Conservation (phyloP, 345 rosid genomes). For the Brassica nigra region DNA sequence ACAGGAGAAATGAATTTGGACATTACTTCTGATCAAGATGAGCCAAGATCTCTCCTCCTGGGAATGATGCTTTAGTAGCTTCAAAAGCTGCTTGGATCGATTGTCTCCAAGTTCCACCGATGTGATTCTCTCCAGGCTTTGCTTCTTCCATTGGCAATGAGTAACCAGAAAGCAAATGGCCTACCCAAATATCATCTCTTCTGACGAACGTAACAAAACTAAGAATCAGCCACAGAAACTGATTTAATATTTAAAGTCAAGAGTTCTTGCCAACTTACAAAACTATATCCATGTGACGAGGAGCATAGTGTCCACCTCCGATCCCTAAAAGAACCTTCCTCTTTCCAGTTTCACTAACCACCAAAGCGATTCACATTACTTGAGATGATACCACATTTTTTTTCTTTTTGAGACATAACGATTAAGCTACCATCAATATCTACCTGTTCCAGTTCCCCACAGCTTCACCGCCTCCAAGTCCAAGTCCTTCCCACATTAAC, state of each 20-base stretch:
- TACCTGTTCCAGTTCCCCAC: slow-evolving; percentile 91
- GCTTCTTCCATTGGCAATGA: slow-evolving; percentile 88
- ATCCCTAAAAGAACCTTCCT: background rate
- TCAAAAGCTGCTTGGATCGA: slow-evolving; percentile 74
- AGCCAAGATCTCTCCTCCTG: slow-evolving; percentile 79
- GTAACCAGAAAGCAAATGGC: slow-evolving; percentile 84
- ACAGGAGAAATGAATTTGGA: slow-evolving; percentile 6
- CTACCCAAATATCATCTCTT: slow-evolving; percentile 86
- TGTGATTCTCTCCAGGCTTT: slow-evolving; percentile 37
- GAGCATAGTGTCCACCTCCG: background rate
- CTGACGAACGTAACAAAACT: slow-evolving; percentile 37
- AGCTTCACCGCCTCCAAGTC: slow-evolving; percentile 73
- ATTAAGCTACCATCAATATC: background rate
- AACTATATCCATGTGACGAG: background rate
- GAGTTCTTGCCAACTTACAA: background rate
- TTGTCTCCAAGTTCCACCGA: slow-evolving; percentile 84
- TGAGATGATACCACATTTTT: background rate
- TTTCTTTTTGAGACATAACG: background rate
- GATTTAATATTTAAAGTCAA: background rate
- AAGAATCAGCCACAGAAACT: background rate
- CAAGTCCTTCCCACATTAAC: slow-evolving; percentile 96
- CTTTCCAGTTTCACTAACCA: background rate
- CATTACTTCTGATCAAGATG: slow-evolving; percentile 97
- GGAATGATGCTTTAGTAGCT: slow-evolving; percentile 82
- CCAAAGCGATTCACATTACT: background rate